Conservation (phyloP, 108 stramenopile genomes). For the Conticribra weissflogii region DNA sequence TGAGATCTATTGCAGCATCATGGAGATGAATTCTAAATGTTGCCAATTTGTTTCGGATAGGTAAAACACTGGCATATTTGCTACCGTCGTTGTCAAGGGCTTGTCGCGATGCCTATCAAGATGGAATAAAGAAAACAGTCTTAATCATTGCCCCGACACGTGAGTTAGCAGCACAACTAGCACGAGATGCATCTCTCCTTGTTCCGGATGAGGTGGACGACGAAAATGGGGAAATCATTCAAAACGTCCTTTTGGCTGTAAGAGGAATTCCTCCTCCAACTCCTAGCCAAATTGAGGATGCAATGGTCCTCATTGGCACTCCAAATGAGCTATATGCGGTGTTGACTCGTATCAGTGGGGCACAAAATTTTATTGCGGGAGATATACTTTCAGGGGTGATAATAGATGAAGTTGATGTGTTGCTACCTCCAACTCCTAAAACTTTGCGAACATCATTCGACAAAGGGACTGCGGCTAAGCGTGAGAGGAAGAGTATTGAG, state of each 20-base stretch:
- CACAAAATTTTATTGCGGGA: constrained; percentile 47
- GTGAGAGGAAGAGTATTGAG: constrained; percentile 41
- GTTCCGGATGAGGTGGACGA: constrained; percentile 25
- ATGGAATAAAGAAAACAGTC: constrained; percentile 21
- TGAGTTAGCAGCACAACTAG: constrained; percentile 52
- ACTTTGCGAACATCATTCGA: constrained; percentile 54
- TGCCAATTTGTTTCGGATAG: no score
- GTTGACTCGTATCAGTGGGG: constrained; percentile 51
- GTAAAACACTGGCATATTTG: constrained; percentile 55
- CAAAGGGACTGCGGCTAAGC: constrained; percentile 16
- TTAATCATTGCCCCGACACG: constrained; percentile 51
- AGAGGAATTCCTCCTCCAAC: constrained; percentile 51
- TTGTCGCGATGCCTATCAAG: not conserved
- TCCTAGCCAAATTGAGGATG: constrained; percentile 29
- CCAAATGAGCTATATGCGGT: constrained; percentile 52
- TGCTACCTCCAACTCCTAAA: constrained; percentile 55
- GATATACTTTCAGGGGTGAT: constrained; percentile 49
- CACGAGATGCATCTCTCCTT: constrained; percentile 48
- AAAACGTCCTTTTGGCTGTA: constrained; percentile 48
- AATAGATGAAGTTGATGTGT: constrained; percentile 64
- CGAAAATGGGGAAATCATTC: constrained; percentile 5
- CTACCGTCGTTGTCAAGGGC: constrained; percentile 45
- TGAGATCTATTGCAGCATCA: no score
- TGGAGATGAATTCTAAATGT: no score
- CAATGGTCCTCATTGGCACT: constrained; percentile 54